Percentiles rank a stretch among this genome's conserved stretches.
Conservation (phyloP, 1,139 yeast species). For the Yamadazyma friedrichii region DNA sequence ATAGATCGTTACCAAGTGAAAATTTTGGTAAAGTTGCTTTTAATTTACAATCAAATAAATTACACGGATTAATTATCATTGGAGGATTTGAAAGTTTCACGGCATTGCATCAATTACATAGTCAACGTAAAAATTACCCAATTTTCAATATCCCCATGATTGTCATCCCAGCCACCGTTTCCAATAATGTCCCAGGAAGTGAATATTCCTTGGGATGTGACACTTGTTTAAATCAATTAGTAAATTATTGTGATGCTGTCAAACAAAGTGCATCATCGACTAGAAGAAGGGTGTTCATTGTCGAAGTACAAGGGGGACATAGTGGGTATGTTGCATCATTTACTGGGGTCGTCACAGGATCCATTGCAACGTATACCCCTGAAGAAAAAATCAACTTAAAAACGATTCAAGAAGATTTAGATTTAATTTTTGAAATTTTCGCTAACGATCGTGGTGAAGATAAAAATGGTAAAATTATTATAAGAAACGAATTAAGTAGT, state of each 20-base stretch:
- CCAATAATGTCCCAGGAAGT: slow-evolving; percentile 83
- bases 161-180: slow-evolving; percentile 86
- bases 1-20: slow-evolving; percentile 78
- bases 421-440: slow-evolving; percentile 45
- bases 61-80: slow-evolving; percentile 83
- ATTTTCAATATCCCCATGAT: slow-evolving; percentile 93
- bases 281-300: slow-evolving; percentile 73
- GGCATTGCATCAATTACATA: slow-evolving; percentile 75
- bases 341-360: slow-evolving; percentile 69
- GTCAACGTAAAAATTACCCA: slow-evolving; percentile 73
- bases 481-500: slow-evolving; percentile 86
- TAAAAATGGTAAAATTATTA: slow-evolving; percentile 76
- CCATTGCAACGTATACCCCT: slow-evolving; percentile 75
- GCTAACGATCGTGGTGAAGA: slow-evolving; percentile 59
- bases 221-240: slow-evolving; percentile 73
- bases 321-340: slow-evolving; percentile 76
- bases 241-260: slow-evolving; percentile 75
- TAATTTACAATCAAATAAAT: slow-evolving; percentile 78
- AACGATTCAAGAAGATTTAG: slow-evolving; percentile 65
- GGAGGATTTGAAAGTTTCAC: slow-evolving; percentile 96
- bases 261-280: slow-evolving; percentile 80
- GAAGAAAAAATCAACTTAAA: slow-evolving; percentile 74
- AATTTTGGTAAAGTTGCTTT: slow-evolving; percentile 88
- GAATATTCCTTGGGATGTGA: slow-evolving; percentile 79
- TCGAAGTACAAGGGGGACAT: slow-evolving; percentile 87